These are phyloP conservation scores for Saccharomyces hybrid DNA, from an alignment of 1,139 yeast species.

Conservation along the genomic window DNA sequence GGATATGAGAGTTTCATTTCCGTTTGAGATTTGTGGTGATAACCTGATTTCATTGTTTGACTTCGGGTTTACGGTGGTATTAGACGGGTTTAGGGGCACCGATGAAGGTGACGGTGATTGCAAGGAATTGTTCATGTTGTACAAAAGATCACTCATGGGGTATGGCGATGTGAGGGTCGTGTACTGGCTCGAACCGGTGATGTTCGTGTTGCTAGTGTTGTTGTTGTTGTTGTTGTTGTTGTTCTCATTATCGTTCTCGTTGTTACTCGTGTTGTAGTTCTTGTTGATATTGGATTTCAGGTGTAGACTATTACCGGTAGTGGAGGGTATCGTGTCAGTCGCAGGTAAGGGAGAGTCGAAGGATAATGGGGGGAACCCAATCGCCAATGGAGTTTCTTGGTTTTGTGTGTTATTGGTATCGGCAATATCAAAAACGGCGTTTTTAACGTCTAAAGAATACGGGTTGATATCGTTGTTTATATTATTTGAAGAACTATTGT, in stretches of 20 bases:
- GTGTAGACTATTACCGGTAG: not conserved
- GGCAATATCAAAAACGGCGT: not conserved
- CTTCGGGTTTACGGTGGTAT: not conserved
- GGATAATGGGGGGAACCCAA: not conserved
- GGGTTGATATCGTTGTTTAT: not conserved
- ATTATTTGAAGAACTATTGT: not conserved
- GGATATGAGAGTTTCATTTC: not conserved
- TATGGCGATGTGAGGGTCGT: not conserved
- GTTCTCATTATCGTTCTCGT: not conserved
- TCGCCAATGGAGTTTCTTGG: not conserved
- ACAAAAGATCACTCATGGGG: not conserved
- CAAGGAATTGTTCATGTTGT: not conserved
- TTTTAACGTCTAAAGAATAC: not conserved
- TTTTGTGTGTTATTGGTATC: not conserved
- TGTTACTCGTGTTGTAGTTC: not conserved
- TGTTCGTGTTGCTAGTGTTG: not conserved
- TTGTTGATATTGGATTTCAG: not conserved
- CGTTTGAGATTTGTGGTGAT: not conserved
- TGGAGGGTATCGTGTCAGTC: not conserved
- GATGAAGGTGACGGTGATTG: not conserved
- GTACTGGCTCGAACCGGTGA: not conserved
- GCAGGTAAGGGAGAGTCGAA: not conserved
- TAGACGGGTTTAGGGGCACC: not conserved
- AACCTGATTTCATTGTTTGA: not conserved
- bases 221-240: not conserved